Base-by-base conservation (phyloP, 1,284 basidiomycete genomes). In the Ustilago bromivora region DNA sequence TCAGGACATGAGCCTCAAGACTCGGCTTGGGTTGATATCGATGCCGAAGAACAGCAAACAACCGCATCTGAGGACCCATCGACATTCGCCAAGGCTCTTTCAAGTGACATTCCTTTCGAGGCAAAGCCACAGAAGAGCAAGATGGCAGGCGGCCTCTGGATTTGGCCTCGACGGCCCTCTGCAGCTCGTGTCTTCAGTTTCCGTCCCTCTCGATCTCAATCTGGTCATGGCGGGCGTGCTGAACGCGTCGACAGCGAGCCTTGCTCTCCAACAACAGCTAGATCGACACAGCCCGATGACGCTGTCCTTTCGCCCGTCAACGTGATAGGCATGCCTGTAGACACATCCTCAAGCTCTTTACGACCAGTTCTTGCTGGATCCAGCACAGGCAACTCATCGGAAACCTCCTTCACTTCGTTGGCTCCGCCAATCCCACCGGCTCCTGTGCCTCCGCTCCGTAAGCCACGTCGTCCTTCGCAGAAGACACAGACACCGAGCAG, bases 361-460 rank as follows among this genome's bases (percentile, higher is more conserved):
- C 35, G 34, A 12, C 58, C 35, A 12, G 43, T 13, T 7, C n/a
- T 55, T 2, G 41, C 17, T n/a, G 55, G 41, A 4, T 47, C 40
- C 2, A 41, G 38, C 36, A 62, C 57, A 1, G 54, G 38, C 38
- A 74, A 54, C 55, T 61, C 62, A 15, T 61, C 66, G 3, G 38
- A 61, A 40, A 51, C 59, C 4, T 66, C 67, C 8, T 75, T 70
- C 43, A 57, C 66, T 1, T 75, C 66, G 9, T 40, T 75, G 15
- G 67, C 63, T 11, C 69, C 63, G 34, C 59, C 69, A 13, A 32
- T 49, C 2, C 56, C 57, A 9, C 72, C 63, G 1, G 57, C 60
- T 3, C 72, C 67, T 3, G 51, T 75, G 4, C 67, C 72, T 28
- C 72, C 72, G 9, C 72, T 63, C 0, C 72, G 72, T 15, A 52